Conservation (phyloP, 169 alveolate species). For the Babesia ovata region DNA sequence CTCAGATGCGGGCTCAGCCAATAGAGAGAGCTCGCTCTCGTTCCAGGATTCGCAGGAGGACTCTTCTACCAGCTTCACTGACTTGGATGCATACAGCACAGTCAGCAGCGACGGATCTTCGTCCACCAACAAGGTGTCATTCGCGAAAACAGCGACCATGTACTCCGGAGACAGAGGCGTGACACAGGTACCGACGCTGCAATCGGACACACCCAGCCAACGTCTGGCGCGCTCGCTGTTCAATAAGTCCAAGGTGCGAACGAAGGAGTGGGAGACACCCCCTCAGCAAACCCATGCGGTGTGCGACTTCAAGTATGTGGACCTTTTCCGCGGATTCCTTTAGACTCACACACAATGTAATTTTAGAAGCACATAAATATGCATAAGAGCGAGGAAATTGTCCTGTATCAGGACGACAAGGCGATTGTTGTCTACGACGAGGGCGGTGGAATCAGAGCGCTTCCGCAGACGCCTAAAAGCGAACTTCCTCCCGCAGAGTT, state of each 20-base stretch:
- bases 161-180: slow-evolving; percentile 12
- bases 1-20: background rate
- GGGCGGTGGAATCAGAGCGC: slow-evolving; percentile 42
- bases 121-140: slow-evolving; percentile 14
- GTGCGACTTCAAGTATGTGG: slow-evolving; percentile 44
- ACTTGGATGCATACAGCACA: background rate
- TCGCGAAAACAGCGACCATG: slow-evolving; percentile 30
- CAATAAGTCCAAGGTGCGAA: slow-evolving; percentile 26
- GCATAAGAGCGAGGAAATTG: slow-evolving; percentile 44
- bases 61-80: slow-evolving; percentile 6
- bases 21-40: background rate
- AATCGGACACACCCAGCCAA: slow-evolving; percentile 20
- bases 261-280: background rate
- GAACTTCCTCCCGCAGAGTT: slow-evolving; percentile 13
- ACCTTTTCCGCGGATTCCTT: slow-evolving; percentile 40
- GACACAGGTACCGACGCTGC: slow-evolving; percentile 18
- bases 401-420: slow-evolving; percentile 56
- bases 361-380: background rate
- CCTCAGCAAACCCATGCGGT: slow-evolving; percentile 3
- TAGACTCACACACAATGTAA: background rate
- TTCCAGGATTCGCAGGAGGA: slow-evolving; percentile 1
- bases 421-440: slow-evolving; percentile 61
- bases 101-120: slow-evolving; percentile 5
- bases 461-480: slow-evolving; percentile 28
- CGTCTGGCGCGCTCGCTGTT: slow-evolving; percentile 28